Evolutionary conservation across 1,139 yeast species (phyloP), one percentile per base, ranked within the genome.

Genomic region (Geotrichum cucujoidarum): DNA sequence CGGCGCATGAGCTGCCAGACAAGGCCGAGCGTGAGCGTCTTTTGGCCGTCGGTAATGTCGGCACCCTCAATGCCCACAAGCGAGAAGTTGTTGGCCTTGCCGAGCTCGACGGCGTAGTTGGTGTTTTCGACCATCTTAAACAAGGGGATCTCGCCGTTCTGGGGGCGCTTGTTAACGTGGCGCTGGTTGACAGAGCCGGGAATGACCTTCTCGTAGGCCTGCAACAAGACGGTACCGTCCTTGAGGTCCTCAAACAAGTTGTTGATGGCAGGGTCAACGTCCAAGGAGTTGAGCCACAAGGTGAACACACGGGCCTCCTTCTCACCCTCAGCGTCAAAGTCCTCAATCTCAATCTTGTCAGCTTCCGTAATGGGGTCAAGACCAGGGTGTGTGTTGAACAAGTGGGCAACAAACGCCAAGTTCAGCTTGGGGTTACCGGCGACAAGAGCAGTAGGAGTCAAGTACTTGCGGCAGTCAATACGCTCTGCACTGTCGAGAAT

Each of bases 1-100:
- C 95, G 82, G 68, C 98, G 83, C 99, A 92, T 92, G 62, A 92
- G 77, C 73, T 92, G 99, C 99, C 99, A 92, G 34, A 92, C 97
- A 53, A 92, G 77, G n/a, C 95, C 98, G 59, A 94, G 76, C 0
- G 95, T 88, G 58, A 94, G 76, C 47, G 94, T 75, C 64, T 85
- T 87, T 63, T 84, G 84, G 57, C 97, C 97, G 66, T 92, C 98
- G 41, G 88, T 86, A 57, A 92, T 92, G 69, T 92, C 98, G 5
- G 96, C 88, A 45, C 99, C 99, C 67, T 92, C 98, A 57, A 92
- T 94, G 57, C 98, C 98, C 43, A 92, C 99, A 50, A 92, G 76
- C 1, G 97, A 89, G 67, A 94, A 92, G 48, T 83, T 80, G 65
- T 87, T 86, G 35, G 90, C 85, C 67, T 90, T 89, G 60, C 99